phyloP scores from a whole-genome alignment of 75 land plant genomes.

The Cryptomeria japonica region DNA sequence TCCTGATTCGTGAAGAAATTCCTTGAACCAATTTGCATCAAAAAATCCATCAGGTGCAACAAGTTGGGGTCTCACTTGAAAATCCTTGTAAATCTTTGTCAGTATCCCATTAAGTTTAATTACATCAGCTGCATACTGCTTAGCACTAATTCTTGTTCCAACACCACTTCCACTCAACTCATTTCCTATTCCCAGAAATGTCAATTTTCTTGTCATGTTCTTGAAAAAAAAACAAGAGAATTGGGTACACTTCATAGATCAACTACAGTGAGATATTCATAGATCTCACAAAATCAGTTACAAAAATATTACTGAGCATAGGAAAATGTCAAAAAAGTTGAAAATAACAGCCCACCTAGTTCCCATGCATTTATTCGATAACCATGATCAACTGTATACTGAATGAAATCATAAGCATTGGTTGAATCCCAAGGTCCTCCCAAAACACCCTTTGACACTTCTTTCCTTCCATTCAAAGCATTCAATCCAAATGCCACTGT shows the following conservation, averaged over 20 bases:
- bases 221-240: neutral
- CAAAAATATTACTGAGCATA: neutral
- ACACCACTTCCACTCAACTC: conserved; percentile 81
- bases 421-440: conserved; percentile 69
- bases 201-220: conserved; percentile 1
- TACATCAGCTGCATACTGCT: conserved; percentile 71
- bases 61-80: conserved; percentile 37
- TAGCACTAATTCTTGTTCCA: conserved; percentile 38
- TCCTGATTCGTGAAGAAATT: conserved; percentile 54
- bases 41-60: conserved; percentile 87
- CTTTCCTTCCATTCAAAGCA: conserved; percentile 64
- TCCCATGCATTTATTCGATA: conserved; percentile 21
- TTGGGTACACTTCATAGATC: neutral
- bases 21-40: conserved; percentile 60
- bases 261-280: neutral
- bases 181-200: conserved; percentile 56
- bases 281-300: neutral
- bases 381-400: conserved; percentile 57
- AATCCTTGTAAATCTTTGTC: conserved; percentile 41
- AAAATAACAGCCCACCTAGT: neutral
- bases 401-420: conserved; percentile 57
- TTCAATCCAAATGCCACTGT: conserved; percentile 79
- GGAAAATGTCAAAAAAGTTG: neutral
- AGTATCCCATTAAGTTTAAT: conserved; percentile 38
- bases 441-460: conserved; percentile 26